Conservation (phyloP, 495 filamentous ascomycete genomes). For the Daldinia decipiens region DNA sequence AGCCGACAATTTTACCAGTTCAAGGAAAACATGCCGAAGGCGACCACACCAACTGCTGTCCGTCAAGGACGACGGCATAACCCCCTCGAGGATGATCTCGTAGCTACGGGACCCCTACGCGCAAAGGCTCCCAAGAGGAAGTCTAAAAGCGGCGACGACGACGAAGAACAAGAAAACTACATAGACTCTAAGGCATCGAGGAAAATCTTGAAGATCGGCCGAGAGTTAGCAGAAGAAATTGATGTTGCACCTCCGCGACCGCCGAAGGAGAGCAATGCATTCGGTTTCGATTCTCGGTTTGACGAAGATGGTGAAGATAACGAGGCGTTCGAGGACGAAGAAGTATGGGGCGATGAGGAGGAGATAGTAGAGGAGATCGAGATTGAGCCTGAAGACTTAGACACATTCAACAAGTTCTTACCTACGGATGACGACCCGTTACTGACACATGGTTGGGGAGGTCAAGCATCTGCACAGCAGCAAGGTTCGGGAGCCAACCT, state of each 20-base stretch:
- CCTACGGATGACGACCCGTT: slow-evolving; percentile 67
- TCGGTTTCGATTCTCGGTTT: slow-evolving; percentile 57
- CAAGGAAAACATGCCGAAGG: slow-evolving; percentile 60
- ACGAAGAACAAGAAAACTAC: slow-evolving; percentile 71
- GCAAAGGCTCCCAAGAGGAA: slow-evolving; percentile 63
- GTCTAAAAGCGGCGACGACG: slow-evolving; percentile 65
- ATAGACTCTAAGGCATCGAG: slow-evolving; percentile 87
- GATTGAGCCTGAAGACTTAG: slow-evolving; percentile 88
- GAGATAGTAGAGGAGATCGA: slow-evolving; percentile 81
- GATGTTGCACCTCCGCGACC: slow-evolving; percentile 40
- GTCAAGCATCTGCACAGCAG: slow-evolving; percentile 53
- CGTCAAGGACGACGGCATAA: slow-evolving; percentile 66
- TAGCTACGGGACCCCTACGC: slow-evolving; percentile 70
- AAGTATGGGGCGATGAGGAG: slow-evolving; percentile 74
- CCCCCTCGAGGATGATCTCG: slow-evolving; percentile 76
- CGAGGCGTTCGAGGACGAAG: slow-evolving; percentile 64
- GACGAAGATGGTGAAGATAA: slow-evolving; percentile 47
- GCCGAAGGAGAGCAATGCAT: slow-evolving; percentile 48
- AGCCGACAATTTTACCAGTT: slow-evolving; percentile 8
- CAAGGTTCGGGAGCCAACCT: slow-evolving; percentile 76
- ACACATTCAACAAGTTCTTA: slow-evolving; percentile 90
- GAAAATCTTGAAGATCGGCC: slow-evolving; percentile 87
- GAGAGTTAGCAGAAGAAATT: slow-evolving; percentile 83
- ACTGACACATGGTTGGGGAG: slow-evolving; percentile 55
- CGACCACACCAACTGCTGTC: slow-evolving; percentile 54